Evolutionary conservation across 169 alveolate species (phyloP).

Genomic region (Babesia caballi): DNA sequence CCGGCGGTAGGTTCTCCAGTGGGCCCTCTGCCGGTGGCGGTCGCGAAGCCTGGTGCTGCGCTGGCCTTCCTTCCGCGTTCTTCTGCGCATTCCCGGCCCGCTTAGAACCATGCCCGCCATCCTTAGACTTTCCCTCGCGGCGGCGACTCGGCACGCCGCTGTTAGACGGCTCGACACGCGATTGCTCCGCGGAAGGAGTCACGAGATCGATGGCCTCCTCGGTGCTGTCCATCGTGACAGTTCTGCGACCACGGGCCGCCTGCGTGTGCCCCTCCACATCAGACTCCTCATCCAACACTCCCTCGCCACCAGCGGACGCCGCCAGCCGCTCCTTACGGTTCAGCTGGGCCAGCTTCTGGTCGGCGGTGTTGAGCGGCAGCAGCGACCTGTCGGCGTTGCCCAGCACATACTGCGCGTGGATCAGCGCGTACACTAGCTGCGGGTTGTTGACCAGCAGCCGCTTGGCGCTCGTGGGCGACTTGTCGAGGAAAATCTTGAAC

Average conservation of each 20-base stretch:
- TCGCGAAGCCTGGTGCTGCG: background rate
- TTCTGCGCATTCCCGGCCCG: background rate
- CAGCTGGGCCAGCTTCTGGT: conserved; percentile 35
- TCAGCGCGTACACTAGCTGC: conserved; percentile 58
- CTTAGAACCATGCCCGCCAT: background rate
- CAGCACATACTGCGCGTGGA: conserved; percentile 59
- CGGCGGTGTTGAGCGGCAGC: conserved; percentile 30
- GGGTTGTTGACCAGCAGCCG: conserved; percentile 58
- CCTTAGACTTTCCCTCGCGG: background rate
- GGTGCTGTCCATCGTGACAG: background rate
- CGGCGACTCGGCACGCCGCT: background rate
- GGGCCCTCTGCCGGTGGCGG: background rate
- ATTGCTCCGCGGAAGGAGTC: background rate
- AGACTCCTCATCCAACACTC: background rate
- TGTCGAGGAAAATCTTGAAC: conserved; percentile 29
- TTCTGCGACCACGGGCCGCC: background rate
- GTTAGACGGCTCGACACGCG: background rate
- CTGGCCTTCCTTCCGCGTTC: background rate
- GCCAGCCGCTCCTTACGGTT: conserved; percentile 37
- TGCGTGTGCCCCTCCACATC: background rate
- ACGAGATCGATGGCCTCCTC: background rate
- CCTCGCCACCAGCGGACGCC: background rate
- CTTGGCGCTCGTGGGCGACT: conserved; percentile 52
- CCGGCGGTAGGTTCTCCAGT: background rate
- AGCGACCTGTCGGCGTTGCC: conserved; percentile 46